Base-by-base conservation (phyloP, 2,329 filamentous ascomycete species). In the Fusarium hainanense region DNA sequence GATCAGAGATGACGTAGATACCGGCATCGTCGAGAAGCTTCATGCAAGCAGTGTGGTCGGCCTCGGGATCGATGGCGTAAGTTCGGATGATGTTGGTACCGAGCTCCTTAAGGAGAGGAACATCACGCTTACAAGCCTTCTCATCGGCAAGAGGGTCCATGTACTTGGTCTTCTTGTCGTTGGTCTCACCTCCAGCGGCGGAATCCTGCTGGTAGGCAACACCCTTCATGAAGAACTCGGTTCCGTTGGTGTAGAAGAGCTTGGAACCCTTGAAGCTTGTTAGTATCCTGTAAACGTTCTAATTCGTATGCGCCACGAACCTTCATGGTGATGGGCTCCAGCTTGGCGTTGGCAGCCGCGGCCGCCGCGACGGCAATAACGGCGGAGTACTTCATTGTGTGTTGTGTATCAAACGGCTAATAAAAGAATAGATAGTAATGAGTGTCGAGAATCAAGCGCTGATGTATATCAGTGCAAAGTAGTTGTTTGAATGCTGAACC, bases 1-100 rank as follows among this genome's bases (percentile, higher is more conserved):
- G 84, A 85, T 99, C 96, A 72, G 94, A 92, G 75, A 99, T 88
- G 77, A 99, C 90, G 81, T 98, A 99, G 85, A 99, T 98, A 77
- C 94, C 95, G 59, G 92, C 92, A 64, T 92, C 89, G 60, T 92
- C 87, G 51, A 99, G 88, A 71, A 93, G 80, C 73, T 87, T 84
- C 94, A 99, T 98, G 85, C 96, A 98, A 54, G 85, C 86, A 56
- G 87, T 85, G 84, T 99, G 96, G 82, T 97, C 86, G 72, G 85
- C 80, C 18, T 85, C 88, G 25, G 95, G 93, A 83, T 98, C 88
- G 76, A 98, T 89, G 75, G 95, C 94, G 81, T 99, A 99, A 59
- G 96, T 94, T 81, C 96, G 95, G 81, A 99, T 95, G 75, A 90
- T 90, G 84, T 99, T 99, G 82, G 94, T 97, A 69, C 89, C 86